These are phyloP conservation scores for Ceratocystiopsis minuta DNA, from an alignment of 2,329 filamentous ascomycete species.

Conservation along the genomic window DNA sequence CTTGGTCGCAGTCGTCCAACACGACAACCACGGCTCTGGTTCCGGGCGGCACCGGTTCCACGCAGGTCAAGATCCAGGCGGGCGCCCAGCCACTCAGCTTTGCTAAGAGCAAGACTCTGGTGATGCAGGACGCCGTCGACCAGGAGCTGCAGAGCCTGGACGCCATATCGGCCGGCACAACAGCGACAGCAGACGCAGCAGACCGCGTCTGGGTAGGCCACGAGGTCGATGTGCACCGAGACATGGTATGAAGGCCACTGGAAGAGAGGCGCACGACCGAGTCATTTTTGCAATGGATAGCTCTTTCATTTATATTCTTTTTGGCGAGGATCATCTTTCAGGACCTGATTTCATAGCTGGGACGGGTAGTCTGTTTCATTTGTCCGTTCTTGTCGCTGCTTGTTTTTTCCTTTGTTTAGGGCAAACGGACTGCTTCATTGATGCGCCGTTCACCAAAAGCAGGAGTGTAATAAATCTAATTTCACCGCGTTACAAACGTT, in stretches of 20 bases:
- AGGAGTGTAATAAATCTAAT: too few species aligned
- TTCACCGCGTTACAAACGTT: too few species aligned
- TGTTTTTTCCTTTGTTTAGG: too few species aligned
- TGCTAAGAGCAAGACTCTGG: conserved; percentile 4
- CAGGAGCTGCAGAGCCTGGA: conserved; percentile 11
- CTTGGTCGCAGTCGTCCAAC: conserved; percentile 5
- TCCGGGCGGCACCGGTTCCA: conserved; percentile 1
- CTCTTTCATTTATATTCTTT: too few species aligned
- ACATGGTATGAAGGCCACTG: background rate
- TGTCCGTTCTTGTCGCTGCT: too few species aligned
- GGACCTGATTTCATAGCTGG: too few species aligned
- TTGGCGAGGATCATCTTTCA: too few species aligned
- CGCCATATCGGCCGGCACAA: background rate
- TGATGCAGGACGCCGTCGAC: conserved; percentile 7
- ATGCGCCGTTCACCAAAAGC: too few species aligned
- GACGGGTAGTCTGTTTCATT: too few species aligned
- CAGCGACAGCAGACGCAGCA: background rate
- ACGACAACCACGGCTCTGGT: background rate
- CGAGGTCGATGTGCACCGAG: conserved; percentile 8
- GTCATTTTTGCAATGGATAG: too few species aligned
- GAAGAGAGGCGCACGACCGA: too few species aligned
- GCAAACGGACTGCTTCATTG: too few species aligned
- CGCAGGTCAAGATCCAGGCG: conserved; percentile 4
- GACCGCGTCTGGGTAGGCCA: conserved; percentile 9
- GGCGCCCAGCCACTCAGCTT: conserved; percentile 1